Evolutionary conservation across 2,329 filamentous ascomycete genomes (phyloP), one percentile per base, ranked within the genome.

Genomic region (Trichoderma sp.): DNA sequence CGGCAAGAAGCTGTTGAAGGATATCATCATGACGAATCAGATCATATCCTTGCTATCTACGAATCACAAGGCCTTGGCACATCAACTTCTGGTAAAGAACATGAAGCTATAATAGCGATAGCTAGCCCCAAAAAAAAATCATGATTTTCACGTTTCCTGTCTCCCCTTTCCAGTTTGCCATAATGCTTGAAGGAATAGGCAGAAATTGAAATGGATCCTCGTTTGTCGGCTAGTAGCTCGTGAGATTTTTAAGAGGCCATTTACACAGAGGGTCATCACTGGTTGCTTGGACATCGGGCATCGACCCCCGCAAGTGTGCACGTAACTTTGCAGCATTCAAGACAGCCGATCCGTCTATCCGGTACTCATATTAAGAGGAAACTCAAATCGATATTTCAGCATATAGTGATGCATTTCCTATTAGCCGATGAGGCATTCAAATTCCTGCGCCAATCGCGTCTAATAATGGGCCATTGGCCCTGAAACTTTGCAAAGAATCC

Each of bases 21-120:
- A 72, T 6, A 74, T 80, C 35, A 74, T 78, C 21, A 60, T 77
- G 3, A 75, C 76, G 2, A 82, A 81, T 67, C 75, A 77, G 60
- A 71, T 78, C 5, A 74, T 79, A 37, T 76, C 76, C 3, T 69
- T 79, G 13, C 63, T 80, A 27, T 74, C 74, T 14, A 76, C 77
- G 11, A 75, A 77, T 13, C 78, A 79, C 59, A 73, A 74, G 8
- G 56, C 35, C 3, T 71, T 73, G 14, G 79, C 78, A 3, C 71
- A 78, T 52, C 61, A 65, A 40, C 52, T 80, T 31, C 31, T 79
- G 5, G 79, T 76, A 43, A 67, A 62, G 21, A 76, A 74, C 47
- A 40, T 80, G 24, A 74, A 63, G 27, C 56, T 77, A 29, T 77
- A 69, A 71, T 63, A 19, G 24, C 6, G 4, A 24, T 58, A 40